Evolutionary conservation across 75 land plant species (phyloP).

Genomic region (Cupressus sempervirens): DNA sequence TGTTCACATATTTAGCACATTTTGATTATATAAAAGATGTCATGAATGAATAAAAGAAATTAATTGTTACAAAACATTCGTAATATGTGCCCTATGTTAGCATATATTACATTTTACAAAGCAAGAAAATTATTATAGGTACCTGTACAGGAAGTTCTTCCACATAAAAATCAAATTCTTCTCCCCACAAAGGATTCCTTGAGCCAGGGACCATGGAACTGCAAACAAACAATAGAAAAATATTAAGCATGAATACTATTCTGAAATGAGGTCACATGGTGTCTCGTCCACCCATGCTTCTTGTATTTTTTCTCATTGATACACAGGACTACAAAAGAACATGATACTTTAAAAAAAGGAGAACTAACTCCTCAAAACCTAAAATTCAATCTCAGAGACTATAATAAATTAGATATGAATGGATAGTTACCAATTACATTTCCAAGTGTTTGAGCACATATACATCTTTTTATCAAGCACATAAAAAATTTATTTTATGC

Average conservation of each 20-base stretch:
- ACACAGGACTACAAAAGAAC: neutral
- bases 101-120: neutral
- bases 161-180: slow-evolving; percentile 89
- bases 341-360: neutral
- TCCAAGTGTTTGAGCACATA: neutral
- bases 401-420: neutral
- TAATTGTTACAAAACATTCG: no score
- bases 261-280: neutral
- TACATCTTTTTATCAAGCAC: neutral
- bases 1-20: neutral
- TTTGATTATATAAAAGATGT: neutral
- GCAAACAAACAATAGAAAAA: slow-evolving; percentile 9
- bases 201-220: slow-evolving; percentile 99
- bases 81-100: neutral
- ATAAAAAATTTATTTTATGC: neutral
- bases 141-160: slow-evolving; percentile 94
- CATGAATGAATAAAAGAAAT: neutral
- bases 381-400: neutral
- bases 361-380: neutral
- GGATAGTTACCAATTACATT: neutral
- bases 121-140: neutral
- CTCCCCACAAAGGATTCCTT: slow-evolving; percentile 99
- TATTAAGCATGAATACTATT: neutral
- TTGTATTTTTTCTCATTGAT: neutral
- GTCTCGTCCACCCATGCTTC: neutral